These are phyloP conservation scores for Earliella scabrosa DNA, from an alignment of 1,284 basidiomycete species.

Conservation along the genomic window DNA sequence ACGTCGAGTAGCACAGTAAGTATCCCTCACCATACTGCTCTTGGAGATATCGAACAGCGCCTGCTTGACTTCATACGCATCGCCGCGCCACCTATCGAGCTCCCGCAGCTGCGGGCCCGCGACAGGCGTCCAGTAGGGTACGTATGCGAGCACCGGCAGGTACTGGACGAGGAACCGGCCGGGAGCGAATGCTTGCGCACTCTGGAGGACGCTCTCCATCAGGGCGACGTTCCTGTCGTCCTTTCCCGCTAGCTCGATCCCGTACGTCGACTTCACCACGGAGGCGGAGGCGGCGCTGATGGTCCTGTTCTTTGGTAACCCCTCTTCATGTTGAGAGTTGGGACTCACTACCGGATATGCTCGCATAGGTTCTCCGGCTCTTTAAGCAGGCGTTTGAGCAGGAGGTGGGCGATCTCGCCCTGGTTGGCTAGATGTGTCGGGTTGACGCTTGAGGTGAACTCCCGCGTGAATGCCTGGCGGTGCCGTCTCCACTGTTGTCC, in stretches of 20 bases:
- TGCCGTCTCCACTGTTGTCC: too few species aligned
- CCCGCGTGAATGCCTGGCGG: too few species aligned
- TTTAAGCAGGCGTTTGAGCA: too few species aligned
- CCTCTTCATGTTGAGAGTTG: too few species aligned
- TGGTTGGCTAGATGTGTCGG: too few species aligned
- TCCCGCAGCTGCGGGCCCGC: slow-evolving; percentile 16
- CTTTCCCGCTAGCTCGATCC: slow-evolving; percentile 8
- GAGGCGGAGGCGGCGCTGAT: slow-evolving; percentile 15
- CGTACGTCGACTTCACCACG: slow-evolving; percentile 24
- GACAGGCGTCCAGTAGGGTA: slow-evolving; percentile 31
- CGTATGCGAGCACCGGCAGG: slow-evolving; percentile 19
- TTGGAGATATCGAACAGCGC: neutral
- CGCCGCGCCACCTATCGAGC: neutral
- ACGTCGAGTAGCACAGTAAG: too few species aligned
- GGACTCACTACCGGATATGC: slow-evolving; percentile 7
- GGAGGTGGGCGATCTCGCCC: too few species aligned
- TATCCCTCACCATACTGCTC: neutral
- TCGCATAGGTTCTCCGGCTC: too few species aligned
- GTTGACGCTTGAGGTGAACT: too few species aligned
- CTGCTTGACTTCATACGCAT: neutral
- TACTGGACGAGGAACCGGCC: slow-evolving; percentile 13
- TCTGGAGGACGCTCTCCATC: slow-evolving; percentile 10
- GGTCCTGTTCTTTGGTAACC: too few species aligned
- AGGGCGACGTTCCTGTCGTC: slow-evolving; percentile 16
- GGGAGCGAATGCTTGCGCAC: slow-evolving; percentile 8